These are phyloP conservation scores for Aurantiochytrium sp. DNA, from an alignment of 108 stramenopile genomes.

Conservation along the genomic window DNA sequence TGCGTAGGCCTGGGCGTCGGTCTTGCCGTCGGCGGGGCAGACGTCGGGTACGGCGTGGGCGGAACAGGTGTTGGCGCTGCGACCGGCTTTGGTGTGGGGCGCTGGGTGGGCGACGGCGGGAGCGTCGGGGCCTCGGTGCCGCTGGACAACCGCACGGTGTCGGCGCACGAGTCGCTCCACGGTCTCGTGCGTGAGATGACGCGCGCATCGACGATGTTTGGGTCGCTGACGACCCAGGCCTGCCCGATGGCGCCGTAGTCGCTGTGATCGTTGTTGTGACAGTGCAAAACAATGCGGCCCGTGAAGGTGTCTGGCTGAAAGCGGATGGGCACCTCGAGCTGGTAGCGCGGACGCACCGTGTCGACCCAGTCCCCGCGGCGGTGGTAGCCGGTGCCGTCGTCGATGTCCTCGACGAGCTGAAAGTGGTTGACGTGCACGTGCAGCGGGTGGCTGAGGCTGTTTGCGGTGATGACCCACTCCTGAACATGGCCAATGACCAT, in stretches of 20 bases:
- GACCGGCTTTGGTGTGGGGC: too few species aligned
- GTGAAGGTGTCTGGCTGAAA: background rate
- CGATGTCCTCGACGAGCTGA: background rate
- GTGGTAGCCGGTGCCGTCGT: background rate
- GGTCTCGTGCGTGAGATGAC: background rate
- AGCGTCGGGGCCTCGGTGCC: too few species aligned
- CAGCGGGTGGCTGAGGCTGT: background rate
- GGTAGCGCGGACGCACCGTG: background rate
- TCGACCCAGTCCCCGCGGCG: slow-evolving; percentile 7
- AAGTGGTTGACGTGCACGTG: slow-evolving; percentile 16
- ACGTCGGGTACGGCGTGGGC: too few species aligned
- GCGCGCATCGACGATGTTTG: background rate
- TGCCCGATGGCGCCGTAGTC: background rate
- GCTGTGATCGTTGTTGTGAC: background rate
- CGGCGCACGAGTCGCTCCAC: background rate
- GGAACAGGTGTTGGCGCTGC: too few species aligned
- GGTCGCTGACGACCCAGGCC: background rate
- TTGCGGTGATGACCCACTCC: background rate
- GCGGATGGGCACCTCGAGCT: background rate
- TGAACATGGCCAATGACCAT: background rate
- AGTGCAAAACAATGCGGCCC: slow-evolving; percentile 4
- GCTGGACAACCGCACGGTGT: too few species aligned
- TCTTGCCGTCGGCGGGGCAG: too few species aligned
- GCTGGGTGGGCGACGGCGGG: too few species aligned
- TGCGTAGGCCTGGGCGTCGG: too few species aligned